phyloP scores from a whole-genome alignment of 2,329 filamentous ascomycete genomes.

The Ophiostoma himal-ulmi region DNA sequence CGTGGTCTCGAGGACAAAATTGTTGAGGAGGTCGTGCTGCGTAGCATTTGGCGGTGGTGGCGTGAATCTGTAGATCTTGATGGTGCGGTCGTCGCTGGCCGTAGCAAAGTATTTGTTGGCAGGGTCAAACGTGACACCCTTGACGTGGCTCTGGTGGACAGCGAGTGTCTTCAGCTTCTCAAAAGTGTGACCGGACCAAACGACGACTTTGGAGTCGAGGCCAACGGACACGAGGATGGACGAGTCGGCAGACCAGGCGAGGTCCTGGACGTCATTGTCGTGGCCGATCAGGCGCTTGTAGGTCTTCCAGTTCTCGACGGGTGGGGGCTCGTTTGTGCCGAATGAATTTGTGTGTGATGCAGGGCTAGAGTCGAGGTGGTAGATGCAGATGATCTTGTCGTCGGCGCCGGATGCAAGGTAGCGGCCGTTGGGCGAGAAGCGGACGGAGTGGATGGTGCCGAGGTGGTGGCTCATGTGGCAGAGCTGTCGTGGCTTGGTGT shows the following conservation, averaged over 20 bases:
- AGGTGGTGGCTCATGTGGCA: constrained; percentile 98
- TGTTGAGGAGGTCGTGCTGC: constrained; percentile 91
- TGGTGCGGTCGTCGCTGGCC: constrained; percentile 90
- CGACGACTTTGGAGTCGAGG: constrained; percentile 93
- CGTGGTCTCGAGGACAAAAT: constrained; percentile 90
- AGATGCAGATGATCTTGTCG: constrained; percentile 98
- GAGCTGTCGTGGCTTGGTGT: constrained; percentile 79
- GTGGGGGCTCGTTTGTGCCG: constrained; percentile 83
- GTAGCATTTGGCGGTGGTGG: constrained; percentile 86
- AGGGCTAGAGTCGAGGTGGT: constrained; percentile 77
- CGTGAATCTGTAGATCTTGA: constrained; percentile 94
- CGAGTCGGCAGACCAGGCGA: constrained; percentile 94
- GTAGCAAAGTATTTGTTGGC: constrained; percentile 99
- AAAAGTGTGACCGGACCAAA: constrained; percentile 97
- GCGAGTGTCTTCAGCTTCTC: constrained; percentile 94
- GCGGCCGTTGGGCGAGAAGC: constrained; percentile 90
- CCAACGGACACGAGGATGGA: constrained; percentile 89
- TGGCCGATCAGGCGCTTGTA: constrained; percentile 89
- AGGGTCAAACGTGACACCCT: constrained; percentile 96
- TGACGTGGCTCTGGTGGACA: constrained; percentile 94
- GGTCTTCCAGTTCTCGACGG: constrained; percentile 97
- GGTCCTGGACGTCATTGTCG: constrained; percentile 96
- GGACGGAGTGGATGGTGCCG: constrained; percentile 92
- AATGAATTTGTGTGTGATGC: constrained; percentile 73
- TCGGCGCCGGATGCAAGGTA: constrained; percentile 96